A percentile compares a stretch with the other conserved stretches of the same genome.
Conservation (phyloP, 495 filamentous ascomycete species). For the Penicillium verhagenii region DNA sequence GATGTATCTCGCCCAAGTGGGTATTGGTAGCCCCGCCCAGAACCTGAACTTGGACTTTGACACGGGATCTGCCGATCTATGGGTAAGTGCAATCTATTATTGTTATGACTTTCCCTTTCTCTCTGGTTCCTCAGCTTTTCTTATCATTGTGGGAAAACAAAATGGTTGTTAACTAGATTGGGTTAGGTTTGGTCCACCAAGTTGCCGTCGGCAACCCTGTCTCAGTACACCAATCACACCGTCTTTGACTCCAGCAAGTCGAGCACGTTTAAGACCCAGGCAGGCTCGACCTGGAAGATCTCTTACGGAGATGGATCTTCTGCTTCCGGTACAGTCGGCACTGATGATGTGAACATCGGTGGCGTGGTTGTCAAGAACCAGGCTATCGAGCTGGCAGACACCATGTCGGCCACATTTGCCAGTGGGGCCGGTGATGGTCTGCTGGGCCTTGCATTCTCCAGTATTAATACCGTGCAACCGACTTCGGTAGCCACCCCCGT, state of each 20-base stretch:
- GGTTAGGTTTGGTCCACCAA: conserved; percentile 61
- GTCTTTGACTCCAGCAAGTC: conserved; percentile 59
- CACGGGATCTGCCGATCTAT: conserved; percentile 75
- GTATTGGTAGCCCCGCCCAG: conserved; percentile 69
- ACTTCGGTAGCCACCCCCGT: conserved; percentile 63
- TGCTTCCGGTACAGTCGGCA: conserved; percentile 69
- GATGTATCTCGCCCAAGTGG: conserved; percentile 64
- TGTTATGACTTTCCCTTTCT: neutral
- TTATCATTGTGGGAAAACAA: neutral
- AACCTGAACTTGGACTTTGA: conserved; percentile 70
- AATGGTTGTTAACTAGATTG: neutral
- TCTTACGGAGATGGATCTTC: conserved; percentile 70
- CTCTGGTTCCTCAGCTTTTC: neutral
- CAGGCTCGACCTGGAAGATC: conserved; percentile 63
- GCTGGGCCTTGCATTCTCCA: conserved; percentile 67
- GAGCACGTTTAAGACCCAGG: conserved; percentile 54
- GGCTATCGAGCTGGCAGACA: conserved; percentile 65
- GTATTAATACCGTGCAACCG: conserved; percentile 68
- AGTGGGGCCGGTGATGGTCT: conserved; percentile 66
- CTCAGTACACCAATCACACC: conserved; percentile 44
- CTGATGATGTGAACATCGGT: conserved; percentile 65
- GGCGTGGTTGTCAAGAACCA: conserved; percentile 68
- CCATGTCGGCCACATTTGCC: conserved; percentile 61
- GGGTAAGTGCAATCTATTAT: conserved; percentile 51
- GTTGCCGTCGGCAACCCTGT: conserved; percentile 40